A percentile compares a stretch with the other conserved stretches of the same genome.
Evolutionary conservation across 192 early-diverging fungal species (phyloP).

Genomic region (Funneliformis geosporum): DNA sequence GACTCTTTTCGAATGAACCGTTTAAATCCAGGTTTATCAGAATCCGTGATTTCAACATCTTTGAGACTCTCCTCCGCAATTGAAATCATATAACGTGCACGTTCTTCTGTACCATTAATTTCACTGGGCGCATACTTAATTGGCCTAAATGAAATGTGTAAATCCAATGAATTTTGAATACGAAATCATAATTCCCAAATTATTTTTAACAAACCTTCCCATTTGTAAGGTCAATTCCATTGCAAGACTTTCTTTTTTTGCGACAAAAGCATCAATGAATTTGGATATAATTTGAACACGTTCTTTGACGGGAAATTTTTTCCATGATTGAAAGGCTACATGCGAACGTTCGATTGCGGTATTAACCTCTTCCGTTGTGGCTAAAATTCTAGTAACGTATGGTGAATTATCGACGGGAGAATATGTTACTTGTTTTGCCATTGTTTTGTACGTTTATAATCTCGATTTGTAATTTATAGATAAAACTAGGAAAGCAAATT

Average conservation of each 20-base stretch:
- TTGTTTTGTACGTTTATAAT: not conserved
- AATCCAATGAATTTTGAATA: not conserved
- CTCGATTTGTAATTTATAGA: too few species aligned
- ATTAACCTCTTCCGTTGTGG: slow-evolving; percentile 41
- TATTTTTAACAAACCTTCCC: slow-evolving; percentile 43
- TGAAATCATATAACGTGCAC: slow-evolving; percentile 67
- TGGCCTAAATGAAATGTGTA: slow-evolving; percentile 47
- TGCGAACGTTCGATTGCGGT: slow-evolving; percentile 45
- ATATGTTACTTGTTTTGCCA: slow-evolving; percentile 9
- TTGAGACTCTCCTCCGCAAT: slow-evolving; percentile 64
- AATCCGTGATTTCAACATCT: slow-evolving; percentile 57
- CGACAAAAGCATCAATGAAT: slow-evolving; percentile 58
- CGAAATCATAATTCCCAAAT: not conserved
- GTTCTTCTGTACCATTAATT: slow-evolving; percentile 68
- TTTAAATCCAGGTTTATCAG: slow-evolving; percentile 54
- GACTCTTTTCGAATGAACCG: slow-evolving; percentile 73
- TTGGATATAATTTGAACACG: slow-evolving; percentile 53
- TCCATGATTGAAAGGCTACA: slow-evolving; percentile 57
- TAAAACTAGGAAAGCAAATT: too few species aligned
- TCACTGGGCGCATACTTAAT: slow-evolving; percentile 65
- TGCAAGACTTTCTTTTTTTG: slow-evolving; percentile 57
- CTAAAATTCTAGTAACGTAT: slow-evolving; percentile 38
- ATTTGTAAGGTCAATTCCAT: slow-evolving; percentile 64
- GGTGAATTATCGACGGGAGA: slow-evolving; percentile 42
- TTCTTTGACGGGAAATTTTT: slow-evolving; percentile 48